Conservation (phyloP, 1,139 yeast genomes). For the Candida neerlandica region DNA sequence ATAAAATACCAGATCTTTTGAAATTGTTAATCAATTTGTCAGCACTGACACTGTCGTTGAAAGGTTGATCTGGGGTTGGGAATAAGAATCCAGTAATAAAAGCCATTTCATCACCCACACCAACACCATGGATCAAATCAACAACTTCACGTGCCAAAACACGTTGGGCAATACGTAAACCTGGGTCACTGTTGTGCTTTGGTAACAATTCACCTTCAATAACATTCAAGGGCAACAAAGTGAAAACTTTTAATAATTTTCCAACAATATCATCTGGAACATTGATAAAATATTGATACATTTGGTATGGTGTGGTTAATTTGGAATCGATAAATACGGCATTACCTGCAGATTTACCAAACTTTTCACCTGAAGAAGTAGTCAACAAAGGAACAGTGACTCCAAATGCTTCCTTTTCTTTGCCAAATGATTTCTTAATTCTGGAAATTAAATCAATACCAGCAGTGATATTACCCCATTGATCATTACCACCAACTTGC, state of each 20-base stretch:
- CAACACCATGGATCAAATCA: conserved; percentile 83
- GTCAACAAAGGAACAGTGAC: conserved; percentile 89
- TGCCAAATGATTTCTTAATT: conserved; percentile 33
- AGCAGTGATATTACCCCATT: conserved; percentile 98
- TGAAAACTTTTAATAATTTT: conserved; percentile 71
- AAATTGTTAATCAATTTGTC: conserved; percentile 62
- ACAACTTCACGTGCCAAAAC: conserved; percentile 82
- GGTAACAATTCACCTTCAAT: conserved; percentile 54
- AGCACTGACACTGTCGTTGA: conserved; percentile 49
- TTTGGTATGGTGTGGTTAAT: conserved; percentile 75
- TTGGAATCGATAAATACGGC: conserved; percentile 82
- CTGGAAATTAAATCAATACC: conserved; percentile 87
- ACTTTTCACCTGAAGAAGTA: conserved; percentile 88
- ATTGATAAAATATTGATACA: conserved; percentile 85
- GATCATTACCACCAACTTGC: conserved; percentile 97
- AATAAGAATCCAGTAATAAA: conserved; percentile 66
- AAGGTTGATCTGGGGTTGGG: conserved; percentile 57
- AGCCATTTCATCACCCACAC: conserved; percentile 68
- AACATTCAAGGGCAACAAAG: conserved; percentile 66
- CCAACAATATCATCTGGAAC: conserved; percentile 78
- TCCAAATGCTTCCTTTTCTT: conserved; percentile 54
- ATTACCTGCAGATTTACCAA: conserved; percentile 97
- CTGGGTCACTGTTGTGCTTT: conserved; percentile 60
- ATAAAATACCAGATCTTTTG: conserved; percentile 60
- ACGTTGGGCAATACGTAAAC: conserved; percentile 70